Percentiles rank a stretch among this genome's conserved stretches.
Conservation (phyloP, 768 basidiomycete species). For the Phlebiopsis flavidoalba region DNA sequence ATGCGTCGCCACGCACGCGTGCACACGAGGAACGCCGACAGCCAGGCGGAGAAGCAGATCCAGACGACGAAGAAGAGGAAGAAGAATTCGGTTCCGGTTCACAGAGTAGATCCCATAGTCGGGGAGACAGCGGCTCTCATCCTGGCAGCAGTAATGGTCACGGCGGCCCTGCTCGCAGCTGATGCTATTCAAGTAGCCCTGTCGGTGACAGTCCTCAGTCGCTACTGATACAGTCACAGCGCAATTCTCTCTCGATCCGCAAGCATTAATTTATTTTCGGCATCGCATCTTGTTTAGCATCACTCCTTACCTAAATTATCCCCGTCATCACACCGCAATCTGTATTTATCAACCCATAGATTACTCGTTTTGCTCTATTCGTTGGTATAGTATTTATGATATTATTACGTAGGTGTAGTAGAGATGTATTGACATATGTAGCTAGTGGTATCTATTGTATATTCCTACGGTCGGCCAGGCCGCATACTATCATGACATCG, state of each 20-base stretch:
- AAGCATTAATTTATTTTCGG: background rate
- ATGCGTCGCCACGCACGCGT: conserved; percentile 84
- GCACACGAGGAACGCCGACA: conserved; percentile 36
- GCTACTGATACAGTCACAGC: background rate
- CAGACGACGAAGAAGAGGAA: conserved; percentile 37
- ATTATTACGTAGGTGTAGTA: background rate
- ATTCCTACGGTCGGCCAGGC: background rate
- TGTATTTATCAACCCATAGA: background rate
- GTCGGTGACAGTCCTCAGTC: background rate
- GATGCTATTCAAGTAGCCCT: background rate
- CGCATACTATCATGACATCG: background rate
- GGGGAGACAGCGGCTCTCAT: conserved; percentile 12
- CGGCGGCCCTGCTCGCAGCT: conserved; percentile 2
- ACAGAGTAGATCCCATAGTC: conserved; percentile 8
- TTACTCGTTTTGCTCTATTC: background rate
- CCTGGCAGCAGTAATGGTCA: conserved; percentile 6
- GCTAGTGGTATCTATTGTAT: background rate
- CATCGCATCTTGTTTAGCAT: background rate
- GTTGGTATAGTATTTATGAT: background rate
- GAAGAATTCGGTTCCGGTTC: conserved; percentile 10
- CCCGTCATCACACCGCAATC: background rate
- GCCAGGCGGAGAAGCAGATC: conserved; percentile 15
- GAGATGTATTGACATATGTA: background rate
- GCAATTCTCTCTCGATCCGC: background rate
- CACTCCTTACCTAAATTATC: background rate